Evolutionary conservation across 1,284 basidiomycete species (phyloP).

Genomic region (Apiotrichum gamsii): DNA sequence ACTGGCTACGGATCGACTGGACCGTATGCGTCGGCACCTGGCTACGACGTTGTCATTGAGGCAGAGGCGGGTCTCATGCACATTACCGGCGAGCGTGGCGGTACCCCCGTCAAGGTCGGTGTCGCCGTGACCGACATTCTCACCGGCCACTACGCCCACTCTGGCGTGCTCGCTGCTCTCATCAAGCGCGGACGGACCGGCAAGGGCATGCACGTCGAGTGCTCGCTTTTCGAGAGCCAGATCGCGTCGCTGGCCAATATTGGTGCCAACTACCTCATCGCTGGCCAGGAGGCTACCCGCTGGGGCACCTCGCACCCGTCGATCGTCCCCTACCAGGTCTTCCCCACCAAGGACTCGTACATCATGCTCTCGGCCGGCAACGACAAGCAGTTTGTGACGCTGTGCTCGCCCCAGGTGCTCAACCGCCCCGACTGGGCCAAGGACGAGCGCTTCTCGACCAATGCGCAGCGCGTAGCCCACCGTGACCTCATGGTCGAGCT

Average conservation of each 20-base stretch:
- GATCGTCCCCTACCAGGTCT: conserved; percentile 86
- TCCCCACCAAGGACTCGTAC: conserved; percentile 80
- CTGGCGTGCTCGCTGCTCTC: conserved; percentile 85
- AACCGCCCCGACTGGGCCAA: conserved; percentile 35
- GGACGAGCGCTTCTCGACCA: conserved; percentile 60
- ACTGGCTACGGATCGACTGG: conserved; percentile 93
- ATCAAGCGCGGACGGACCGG: conserved; percentile 77
- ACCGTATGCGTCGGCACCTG: conserved; percentile 72
- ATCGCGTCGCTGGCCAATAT: conserved; percentile 89
- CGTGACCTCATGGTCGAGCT: conserved; percentile 65
- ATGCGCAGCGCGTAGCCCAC: conserved; percentile 69
- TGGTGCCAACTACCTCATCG: conserved; percentile 85
- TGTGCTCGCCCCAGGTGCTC: conserved; percentile 39
- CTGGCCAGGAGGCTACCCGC: conserved; percentile 74
- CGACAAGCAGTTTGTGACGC: conserved; percentile 63
- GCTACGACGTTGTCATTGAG: conserved; percentile 87
- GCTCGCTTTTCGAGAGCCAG: conserved; percentile 78
- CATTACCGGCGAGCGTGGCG: conserved; percentile 85
- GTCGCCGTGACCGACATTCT: conserved; percentile 81
- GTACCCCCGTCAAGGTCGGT: conserved; percentile 82
- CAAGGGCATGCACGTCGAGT: conserved; percentile 83
- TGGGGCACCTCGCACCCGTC: conserved; percentile 86
- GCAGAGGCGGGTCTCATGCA: conserved; percentile 91
- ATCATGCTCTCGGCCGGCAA: conserved; percentile 93
- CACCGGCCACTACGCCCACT: conserved; percentile 77